Conservation (phyloP, 495 filamentous ascomycete genomes). For the Achaetomiella virescens region DNA sequence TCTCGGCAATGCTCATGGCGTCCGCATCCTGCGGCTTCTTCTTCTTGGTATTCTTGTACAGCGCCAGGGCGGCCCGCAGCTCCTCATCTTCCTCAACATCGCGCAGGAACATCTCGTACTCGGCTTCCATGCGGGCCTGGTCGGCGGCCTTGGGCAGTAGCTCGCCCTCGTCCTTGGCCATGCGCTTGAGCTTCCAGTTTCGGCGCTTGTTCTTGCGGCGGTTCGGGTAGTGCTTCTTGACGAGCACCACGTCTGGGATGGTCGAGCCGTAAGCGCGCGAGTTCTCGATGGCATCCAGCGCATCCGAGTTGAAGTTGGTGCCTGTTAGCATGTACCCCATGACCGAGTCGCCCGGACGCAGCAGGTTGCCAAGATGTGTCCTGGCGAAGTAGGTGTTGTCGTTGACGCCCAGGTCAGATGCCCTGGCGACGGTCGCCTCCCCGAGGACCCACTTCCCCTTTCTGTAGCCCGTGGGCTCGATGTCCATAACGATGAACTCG, state of each 20-base stretch:
- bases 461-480: conserved; percentile 66
- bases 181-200: conserved; percentile 89
- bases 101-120: conserved; percentile 94
- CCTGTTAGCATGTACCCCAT: conserved; percentile 86
- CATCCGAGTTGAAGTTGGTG: conserved; percentile 81
- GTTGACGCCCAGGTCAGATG: conserved; percentile 83
- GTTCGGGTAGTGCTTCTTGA: conserved; percentile 92
- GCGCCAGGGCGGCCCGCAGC: conserved; percentile 67
- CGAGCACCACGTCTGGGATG: conserved; percentile 87
- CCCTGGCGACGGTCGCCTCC: conserved; percentile 79
- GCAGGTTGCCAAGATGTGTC: conserved; percentile 81
- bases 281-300: conserved; percentile 73
- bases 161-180: conserved; percentile 81
- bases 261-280: conserved; percentile 61
- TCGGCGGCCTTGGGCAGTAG: conserved; percentile 73
- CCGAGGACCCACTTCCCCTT: conserved; percentile 80
- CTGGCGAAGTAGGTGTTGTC: conserved; percentile 78
- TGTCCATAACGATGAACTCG: conserved; percentile 93
- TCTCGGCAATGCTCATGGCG: conserved; percentile 56
- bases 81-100: conserved; percentile 96
- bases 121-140: conserved; percentile 73
- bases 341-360: conserved; percentile 85
- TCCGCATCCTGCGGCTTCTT: conserved; percentile 36
- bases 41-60: conserved; percentile 65
- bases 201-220: conserved; percentile 75